Conservation (phyloP, 1,284 basidiomycete species). For the Sanghuangporus sanghuang region DNA sequence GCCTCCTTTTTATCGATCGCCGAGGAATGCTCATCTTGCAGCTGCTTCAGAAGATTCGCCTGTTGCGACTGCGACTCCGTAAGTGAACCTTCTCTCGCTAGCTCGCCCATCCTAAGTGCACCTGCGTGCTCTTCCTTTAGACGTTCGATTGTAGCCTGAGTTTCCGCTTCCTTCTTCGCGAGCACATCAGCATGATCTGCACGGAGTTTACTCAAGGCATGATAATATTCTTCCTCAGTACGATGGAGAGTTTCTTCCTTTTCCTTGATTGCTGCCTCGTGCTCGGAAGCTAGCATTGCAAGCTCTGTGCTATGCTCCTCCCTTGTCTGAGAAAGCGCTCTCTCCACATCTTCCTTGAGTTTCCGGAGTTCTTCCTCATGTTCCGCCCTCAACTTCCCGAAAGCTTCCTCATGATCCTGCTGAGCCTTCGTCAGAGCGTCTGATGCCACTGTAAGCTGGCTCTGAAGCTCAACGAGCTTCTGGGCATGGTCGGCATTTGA, state of each 20-base stretch:
- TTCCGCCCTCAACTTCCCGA: conserved; percentile 42
- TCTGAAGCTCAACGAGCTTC: conserved; percentile 32
- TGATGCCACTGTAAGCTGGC: conserved; percentile 40
- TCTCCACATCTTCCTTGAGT: conserved; percentile 44
- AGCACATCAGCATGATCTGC: conserved; percentile 60
- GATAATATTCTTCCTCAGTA: conserved; percentile 77
- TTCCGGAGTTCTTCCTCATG: conserved; percentile 44
- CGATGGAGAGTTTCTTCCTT: conserved; percentile 59
- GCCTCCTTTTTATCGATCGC: conserved; percentile 60
- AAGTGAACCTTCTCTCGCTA: conserved; percentile 66
- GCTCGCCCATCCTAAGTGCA: conserved; percentile 63
- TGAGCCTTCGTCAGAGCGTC: conserved; percentile 41
- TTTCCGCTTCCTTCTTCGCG: conserved; percentile 53
- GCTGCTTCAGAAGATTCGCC: conserved; percentile 47
- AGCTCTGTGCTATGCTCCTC: conserved; percentile 50
- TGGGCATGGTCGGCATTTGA: conserved; percentile 28
- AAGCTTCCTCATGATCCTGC: conserved; percentile 46
- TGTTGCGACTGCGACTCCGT: conserved; percentile 69
- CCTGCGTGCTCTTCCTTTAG: conserved; percentile 67
- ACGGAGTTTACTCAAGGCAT: conserved; percentile 66
- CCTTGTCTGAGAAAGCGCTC: conserved; percentile 38
- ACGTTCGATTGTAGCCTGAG: conserved; percentile 54
- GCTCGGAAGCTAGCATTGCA: conserved; percentile 46
- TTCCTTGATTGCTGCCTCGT: conserved; percentile 49
- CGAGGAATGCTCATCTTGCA: conserved; percentile 66